Evolutionary conservation across 306 rosid genomes (phyloP), one percentile per base, ranked within the genome.

Genomic region (Trifolium fragiferum): DNA sequence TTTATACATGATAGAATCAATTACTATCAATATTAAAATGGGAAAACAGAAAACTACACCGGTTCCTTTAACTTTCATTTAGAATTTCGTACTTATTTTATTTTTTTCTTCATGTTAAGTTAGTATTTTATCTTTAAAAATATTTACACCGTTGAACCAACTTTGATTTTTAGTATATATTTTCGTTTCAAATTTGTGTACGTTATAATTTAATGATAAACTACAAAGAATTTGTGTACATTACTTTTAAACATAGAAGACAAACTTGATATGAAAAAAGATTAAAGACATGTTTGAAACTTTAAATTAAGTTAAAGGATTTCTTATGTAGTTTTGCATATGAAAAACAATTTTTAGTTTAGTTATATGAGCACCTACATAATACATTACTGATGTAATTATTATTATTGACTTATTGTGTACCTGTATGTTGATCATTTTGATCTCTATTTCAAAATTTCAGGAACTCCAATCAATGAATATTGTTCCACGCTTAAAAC

Each of bases 391-490:
- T 10, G 3, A 10, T 41, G 46, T 0, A 2, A 19, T 53, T 9
- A 53, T 57, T 21, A 57, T 27, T 27, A 59, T 27, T 58, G 2
- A 25, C 30, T 12, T 27, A 23, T 13, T 58, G 10, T 25, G n/a
- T 72, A 3, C 19, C 4, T 33, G 12, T 46, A 27, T 35, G 11
- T 20, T 81, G 14, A 73, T 68, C 35, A 40, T 43, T 49, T 66
- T 40, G 66, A 60, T 66, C 60, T 70, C 44, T 27, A 38, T 76
- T 23, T 66, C 38, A 68, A 69, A 81, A 72, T 58, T 80, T 60
- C 89, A 93, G 98, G 97, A 94, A 76, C 96, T 91, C 74, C 98
- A 94, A 65, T 91, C 95, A 23, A 93, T 89, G 96, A 94, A 91
- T 66, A 88, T 89, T 51, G 98, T 89, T 65, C 97, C 97, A 15